Base-by-base conservation (phyloP, 176 grass and related monocot species). In the Cocos nucifera region DNA sequence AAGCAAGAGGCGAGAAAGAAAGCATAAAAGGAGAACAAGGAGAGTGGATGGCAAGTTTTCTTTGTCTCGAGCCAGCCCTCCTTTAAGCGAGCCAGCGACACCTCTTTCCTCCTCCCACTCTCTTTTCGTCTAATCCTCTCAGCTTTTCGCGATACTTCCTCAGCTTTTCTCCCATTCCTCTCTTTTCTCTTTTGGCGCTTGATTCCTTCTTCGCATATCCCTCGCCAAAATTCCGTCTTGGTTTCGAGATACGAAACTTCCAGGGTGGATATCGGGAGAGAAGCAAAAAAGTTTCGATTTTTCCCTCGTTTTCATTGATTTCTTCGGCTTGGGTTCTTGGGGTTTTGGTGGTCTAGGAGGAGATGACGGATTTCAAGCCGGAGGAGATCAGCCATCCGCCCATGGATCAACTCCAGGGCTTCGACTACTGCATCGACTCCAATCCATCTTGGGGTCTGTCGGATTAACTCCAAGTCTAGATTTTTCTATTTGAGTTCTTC, bases 301-400 rank as follows among this genome's bases (percentile, higher is more conserved):
- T 44, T 44, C 35, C 10, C 35, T 44, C 10, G 35, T 44, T 44
- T 44, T 44, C 10, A 14, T 44, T 44, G 35, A 44, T 69, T 77
- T 56, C 26, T 62, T 53, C 26, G 16, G 22, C 50, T 44, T 44
- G 35, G 35, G 35, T 30, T 5, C 26, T 28, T 4, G 26, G 30
- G 32, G 32, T 35, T 9, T 44, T 44, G 20, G 53, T 54, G 54
- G 50, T 60, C 21, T 28, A 28, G 65, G 69, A 62, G 19, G 19
- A 53, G 56, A 86, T 95, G 90, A 72, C 82, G 6, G 86, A 95
- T 23, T 29, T 60, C 22, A 95, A 95, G 60, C 67, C 71, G 35
- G 90, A 95, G 77, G 65, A 68, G 65, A 56, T 66, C 53, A 66
- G 63, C 65, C 19, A 73, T 51, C 26, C n/a, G 63, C 27, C 52